A percentile compares a stretch with the other conserved stretches of the same genome.
Conservation (phyloP, 257 asterid genomes). For the Asclepias syriaca region DNA sequence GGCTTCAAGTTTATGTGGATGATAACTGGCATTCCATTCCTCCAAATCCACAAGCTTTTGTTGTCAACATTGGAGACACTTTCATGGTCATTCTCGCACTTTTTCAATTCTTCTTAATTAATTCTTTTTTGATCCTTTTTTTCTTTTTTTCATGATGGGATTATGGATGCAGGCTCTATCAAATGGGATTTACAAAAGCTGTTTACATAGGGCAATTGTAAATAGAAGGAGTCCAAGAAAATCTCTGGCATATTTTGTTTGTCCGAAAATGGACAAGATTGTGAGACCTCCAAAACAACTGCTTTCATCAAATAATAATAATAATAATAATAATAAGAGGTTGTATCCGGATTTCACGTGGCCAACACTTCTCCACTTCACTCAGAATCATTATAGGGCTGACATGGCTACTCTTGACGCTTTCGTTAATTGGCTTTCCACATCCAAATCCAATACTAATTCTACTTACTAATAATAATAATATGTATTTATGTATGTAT, state of each 20-base stretch:
- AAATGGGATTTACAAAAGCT: constrained; percentile 77
- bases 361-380: constrained; percentile 58
- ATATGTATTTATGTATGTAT: background rate
- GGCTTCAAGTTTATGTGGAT: constrained; percentile 62
- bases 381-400: constrained; percentile 75
- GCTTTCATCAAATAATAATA: too few relatives aligned
- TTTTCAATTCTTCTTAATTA: too few relatives aligned
- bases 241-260: constrained; percentile 70
- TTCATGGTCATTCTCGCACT: constrained; percentile 46
- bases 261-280: constrained; percentile 53
- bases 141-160: too few relatives aligned
- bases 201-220: constrained; percentile 74
- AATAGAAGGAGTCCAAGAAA: constrained; percentile 47
- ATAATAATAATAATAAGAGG: constrained; percentile 26
- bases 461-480: too few relatives aligned
- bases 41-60: constrained; percentile 61
- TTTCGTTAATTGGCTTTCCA: constrained; percentile 43
- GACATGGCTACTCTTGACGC: constrained; percentile 73
- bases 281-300: constrained; percentile 56
- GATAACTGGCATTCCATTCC: constrained; percentile 60
- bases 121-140: too few relatives aligned
- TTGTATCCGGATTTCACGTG: constrained; percentile 70
- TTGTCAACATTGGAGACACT: constrained; percentile 81
- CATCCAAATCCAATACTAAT: background rate
- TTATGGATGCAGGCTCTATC: constrained; percentile 54